Conservation (phyloP, 2,329 filamentous ascomycete species). For the Bipolaris zeicola region DNA sequence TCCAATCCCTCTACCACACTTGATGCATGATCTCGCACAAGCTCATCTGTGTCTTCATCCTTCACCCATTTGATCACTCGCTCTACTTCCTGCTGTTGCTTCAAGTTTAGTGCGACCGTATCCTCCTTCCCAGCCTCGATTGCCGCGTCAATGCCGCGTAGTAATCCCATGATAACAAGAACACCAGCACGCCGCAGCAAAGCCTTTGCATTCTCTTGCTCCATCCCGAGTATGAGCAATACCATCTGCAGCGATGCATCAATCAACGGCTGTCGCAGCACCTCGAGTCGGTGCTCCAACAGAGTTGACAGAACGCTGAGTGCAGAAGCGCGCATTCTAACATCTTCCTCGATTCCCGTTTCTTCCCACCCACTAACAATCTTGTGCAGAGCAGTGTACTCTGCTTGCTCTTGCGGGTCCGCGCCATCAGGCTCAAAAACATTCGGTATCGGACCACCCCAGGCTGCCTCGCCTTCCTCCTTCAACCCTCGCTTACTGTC, state of each 20-base stretch:
- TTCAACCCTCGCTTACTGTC: slow-evolving; percentile 56
- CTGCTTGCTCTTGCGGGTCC: slow-evolving; percentile 41
- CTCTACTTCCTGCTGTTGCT: slow-evolving; percentile 66
- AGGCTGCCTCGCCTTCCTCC: slow-evolving; percentile 58
- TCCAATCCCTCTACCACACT: slow-evolving; percentile 71
- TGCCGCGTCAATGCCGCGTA: slow-evolving; percentile 64
- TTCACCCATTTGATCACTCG: slow-evolving; percentile 68
- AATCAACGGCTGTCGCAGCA: slow-evolving; percentile 49
- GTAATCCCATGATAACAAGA: slow-evolving; percentile 65
- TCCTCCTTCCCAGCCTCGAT: slow-evolving; percentile 40
- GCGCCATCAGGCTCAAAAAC: slow-evolving; percentile 39
- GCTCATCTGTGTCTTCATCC: slow-evolving; percentile 68
- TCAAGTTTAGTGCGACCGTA: slow-evolving; percentile 61
- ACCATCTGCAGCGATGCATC: slow-evolving; percentile 65
- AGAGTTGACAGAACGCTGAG: slow-evolving; percentile 67
- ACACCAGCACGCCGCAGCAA: slow-evolving; percentile 72
- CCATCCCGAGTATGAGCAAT: slow-evolving; percentile 66
- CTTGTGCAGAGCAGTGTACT: slow-evolving; percentile 57
- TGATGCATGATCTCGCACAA: slow-evolving; percentile 69
- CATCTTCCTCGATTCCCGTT: slow-evolving; percentile 68
- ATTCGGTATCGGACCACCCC: slow-evolving; percentile 58
- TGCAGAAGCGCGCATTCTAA: slow-evolving; percentile 71
- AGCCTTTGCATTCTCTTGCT: slow-evolving; percentile 63
- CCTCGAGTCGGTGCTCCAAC: slow-evolving; percentile 60
- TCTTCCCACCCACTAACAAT: slow-evolving; percentile 73